Evolutionary conservation across 176 grass and related monocot genomes (phyloP).

Genomic region (Calamus simplicifolius): DNA sequence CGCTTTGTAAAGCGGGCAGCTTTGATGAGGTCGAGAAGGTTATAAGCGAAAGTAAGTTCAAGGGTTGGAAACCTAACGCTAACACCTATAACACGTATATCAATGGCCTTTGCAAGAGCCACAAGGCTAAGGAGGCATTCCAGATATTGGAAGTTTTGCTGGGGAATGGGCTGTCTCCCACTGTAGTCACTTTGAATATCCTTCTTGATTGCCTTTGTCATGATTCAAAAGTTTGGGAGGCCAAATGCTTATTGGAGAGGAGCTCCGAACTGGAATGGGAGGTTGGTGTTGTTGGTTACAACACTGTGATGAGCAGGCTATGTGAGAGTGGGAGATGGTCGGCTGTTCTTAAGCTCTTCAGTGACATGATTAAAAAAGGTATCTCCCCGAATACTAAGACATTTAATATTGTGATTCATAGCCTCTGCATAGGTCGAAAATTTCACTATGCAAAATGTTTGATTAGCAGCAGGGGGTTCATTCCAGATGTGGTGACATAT

Average conservation of each 20-base stretch:
- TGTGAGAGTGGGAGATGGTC: conserved; percentile 35
- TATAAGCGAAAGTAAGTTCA: conserved; percentile 33
- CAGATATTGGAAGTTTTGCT: conserved; percentile 42
- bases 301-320: conserved; percentile 70
- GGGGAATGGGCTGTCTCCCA: conserved; percentile 47
- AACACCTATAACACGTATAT: conserved; percentile 76
- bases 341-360: conserved; percentile 44
- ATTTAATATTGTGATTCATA: conserved; percentile 67
- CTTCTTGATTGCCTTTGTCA: conserved; percentile 59
- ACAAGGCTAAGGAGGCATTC: conserved; percentile 47
- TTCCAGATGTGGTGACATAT: conserved; percentile 65
- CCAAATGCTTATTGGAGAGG: conserved; percentile 41
- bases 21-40: conserved; percentile 51
- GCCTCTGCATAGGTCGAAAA: conserved; percentile 51
- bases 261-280: conserved; percentile 25
- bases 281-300: conserved; percentile 49
- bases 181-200: conserved; percentile 56
- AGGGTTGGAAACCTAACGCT: conserved; percentile 45
- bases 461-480: conserved; percentile 33
- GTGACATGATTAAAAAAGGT: conserved; percentile 69
- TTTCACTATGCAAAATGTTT: conserved; percentile 26
- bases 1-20: conserved; percentile 33
- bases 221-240: conserved; percentile 43
- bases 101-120: conserved; percentile 59
- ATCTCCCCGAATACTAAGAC: conserved; percentile 45